These are phyloP conservation scores for Heliocybe sulcata DNA, from an alignment of 1,284 basidiomycete genomes.

Conservation along the genomic window DNA sequence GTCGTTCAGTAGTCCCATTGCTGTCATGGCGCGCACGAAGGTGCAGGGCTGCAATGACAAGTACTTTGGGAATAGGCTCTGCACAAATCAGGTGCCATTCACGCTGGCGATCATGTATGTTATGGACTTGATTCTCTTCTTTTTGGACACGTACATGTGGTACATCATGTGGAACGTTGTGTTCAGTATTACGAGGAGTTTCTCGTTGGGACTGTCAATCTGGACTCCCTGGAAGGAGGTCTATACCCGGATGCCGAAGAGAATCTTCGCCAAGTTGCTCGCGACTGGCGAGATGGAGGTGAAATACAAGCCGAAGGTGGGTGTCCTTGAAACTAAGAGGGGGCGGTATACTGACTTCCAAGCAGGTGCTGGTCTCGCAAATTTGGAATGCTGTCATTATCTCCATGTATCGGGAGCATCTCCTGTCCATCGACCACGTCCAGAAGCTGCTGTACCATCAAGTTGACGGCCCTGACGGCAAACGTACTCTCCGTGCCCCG, in stretches of 20 bases:
- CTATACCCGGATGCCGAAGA: conserved; percentile 90
- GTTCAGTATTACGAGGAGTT: conserved; percentile 86
- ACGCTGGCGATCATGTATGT: conserved; percentile 93
- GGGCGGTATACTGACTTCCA: conserved; percentile 1
- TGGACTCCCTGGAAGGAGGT: conserved; percentile 98
- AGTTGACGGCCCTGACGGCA: conserved; percentile 80
- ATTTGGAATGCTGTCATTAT: conserved; percentile 98
- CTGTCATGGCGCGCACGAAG: conserved; percentile 88
- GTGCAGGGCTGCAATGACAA: conserved; percentile 83
- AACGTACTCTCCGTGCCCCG: conserved; percentile 85
- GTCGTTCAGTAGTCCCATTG: conserved; percentile 87
- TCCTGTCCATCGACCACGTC: conserved; percentile 92
- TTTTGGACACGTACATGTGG: conserved; percentile 97
- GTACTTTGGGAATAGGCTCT: conserved; percentile 72
- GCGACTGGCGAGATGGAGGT: conserved; percentile 94
- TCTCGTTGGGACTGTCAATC: conserved; percentile 86
- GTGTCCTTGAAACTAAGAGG: conserved; percentile 8
- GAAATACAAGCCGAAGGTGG: conserved; percentile 92
- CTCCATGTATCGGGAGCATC: conserved; percentile 96
- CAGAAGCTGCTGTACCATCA: conserved; percentile 94
- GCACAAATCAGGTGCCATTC: conserved; percentile 86
- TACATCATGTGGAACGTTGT: conserved; percentile 96
- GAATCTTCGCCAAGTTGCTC: conserved; percentile 92
- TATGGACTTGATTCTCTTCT: conserved; percentile 94
- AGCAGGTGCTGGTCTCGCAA: conserved; percentile 86